Evolutionary conservation across 2,329 filamentous ascomycete genomes (phyloP), one percentile per base, ranked within the genome.

Genomic region (Sarocladium kiliense): DNA sequence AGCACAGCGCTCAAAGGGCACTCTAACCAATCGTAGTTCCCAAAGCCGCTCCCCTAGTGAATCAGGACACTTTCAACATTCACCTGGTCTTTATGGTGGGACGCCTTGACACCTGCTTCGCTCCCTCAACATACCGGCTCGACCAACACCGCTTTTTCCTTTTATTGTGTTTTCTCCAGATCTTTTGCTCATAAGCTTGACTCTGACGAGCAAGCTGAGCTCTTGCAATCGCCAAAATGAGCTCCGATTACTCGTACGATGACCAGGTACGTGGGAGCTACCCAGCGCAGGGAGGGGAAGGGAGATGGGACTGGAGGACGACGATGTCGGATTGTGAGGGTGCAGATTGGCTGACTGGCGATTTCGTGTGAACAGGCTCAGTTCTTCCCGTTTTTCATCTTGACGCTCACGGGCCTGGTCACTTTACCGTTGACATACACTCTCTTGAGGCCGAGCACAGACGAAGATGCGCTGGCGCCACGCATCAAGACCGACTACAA

Each of bases 351-450:
- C 47, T 51, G 44, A 47, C 25, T 11, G 10, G 27, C 7, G 23
- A 4, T 30, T 5, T 36, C 3, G 12, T 7, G 21, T 12, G 47
- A 34, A 57, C 58, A 94, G 84, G 92, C 91, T 65, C 90, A 97
- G 82, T 97, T 97, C 79, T 99, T 97, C 80, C 94, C 95, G 63
- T 96, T 96, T 82, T 99, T 99, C 79, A 87, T 97, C 74, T 86
- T 97, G 69, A 97, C 92, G 42, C 81, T 97, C 66, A 85, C 88
- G 59, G 86, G 87, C 66, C 84, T 99, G 62, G 82, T 97, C 73
- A 97, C 94, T 32, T 75, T 96, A 57, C 92, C 93, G 59, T 81
- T 96, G 66, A 96, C 93, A 65, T 96, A 95, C 74, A 89, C 86
- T 61, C 85, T 96, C 63, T 80, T 97, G 66, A 88, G 87, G 68